Conservation (phyloP, 176 grass and related monocot species). For the Thalia dealbata region DNA sequence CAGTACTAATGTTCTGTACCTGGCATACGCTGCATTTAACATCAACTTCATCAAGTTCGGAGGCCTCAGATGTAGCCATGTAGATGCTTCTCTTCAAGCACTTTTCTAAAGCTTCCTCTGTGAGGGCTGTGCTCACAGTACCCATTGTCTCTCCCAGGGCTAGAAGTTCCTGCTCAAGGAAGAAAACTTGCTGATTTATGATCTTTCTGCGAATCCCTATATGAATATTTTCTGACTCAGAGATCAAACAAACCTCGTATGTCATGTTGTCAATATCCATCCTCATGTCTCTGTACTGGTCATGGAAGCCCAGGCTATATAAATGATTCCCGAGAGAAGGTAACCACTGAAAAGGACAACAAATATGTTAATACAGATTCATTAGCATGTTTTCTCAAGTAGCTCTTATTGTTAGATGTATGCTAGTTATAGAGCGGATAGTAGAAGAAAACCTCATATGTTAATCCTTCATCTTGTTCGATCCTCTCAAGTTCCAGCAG, state of each 20-base stretch:
- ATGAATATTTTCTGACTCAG: background rate
- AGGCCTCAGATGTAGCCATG: background rate
- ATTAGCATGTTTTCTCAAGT: background rate
- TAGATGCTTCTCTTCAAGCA: slow-evolving; percentile 11
- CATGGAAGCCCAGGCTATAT: slow-evolving; percentile 9
- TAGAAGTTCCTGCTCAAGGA: slow-evolving; percentile 6
- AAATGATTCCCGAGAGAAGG: background rate
- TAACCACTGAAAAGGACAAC: slow-evolving; percentile 1
- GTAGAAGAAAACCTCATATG: background rate
- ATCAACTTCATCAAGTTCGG: background rate
- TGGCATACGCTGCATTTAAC: slow-evolving; percentile 12
- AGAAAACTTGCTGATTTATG: background rate
- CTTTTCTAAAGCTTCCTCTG: slow-evolving; percentile 9
- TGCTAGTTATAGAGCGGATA: background rate
- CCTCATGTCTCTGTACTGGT: slow-evolving; percentile 17
- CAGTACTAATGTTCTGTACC: background rate
- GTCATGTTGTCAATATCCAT: slow-evolving; percentile 19
- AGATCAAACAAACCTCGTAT: slow-evolving; percentile 14
- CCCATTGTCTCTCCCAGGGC: slow-evolving; percentile 6
- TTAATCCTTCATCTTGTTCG: slow-evolving; percentile 4
- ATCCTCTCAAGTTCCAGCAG: slow-evolving; percentile 5
- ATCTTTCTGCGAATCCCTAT: background rate
- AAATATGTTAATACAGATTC: background rate
- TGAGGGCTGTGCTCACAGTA: slow-evolving; percentile 8
- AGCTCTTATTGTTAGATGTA: background rate